Conservation (phyloP, 2,329 filamentous ascomycete species). For the Trichoderma aggressivum region DNA sequence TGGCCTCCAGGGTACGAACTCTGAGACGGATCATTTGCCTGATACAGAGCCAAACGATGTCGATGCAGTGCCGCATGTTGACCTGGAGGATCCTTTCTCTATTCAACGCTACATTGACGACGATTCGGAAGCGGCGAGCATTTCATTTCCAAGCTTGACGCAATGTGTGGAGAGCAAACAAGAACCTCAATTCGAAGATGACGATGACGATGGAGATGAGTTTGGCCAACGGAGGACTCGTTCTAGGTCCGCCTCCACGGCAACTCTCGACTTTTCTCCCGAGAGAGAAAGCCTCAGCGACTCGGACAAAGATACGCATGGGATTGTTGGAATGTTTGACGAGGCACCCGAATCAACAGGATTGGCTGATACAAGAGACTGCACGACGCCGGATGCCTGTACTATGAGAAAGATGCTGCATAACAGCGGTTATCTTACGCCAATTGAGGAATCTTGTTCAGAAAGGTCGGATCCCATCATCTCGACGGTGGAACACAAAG, state of each 20-base stretch:
- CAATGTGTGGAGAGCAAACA: not conserved
- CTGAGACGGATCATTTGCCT: not conserved
- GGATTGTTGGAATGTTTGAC: not conserved
- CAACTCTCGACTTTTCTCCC: not conserved
- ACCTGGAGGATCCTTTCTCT: not conserved
- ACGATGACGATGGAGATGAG: not conserved
- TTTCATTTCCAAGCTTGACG: not conserved
- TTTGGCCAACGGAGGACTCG: not conserved
- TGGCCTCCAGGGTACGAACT: not conserved
- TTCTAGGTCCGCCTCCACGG: not conserved
- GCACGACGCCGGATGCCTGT: not conserved
- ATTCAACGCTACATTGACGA: not conserved
- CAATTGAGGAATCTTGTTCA: not conserved
- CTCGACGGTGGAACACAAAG: not conserved
- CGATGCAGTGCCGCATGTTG: not conserved
- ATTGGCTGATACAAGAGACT: not conserved
- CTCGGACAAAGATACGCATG: not conserved
- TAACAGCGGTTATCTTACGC: not conserved
- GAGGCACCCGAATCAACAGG: too few relatives aligned
- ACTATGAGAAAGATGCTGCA: not conserved
- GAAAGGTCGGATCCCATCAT: not conserved
- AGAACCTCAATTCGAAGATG: not conserved
- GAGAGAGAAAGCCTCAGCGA: not conserved
- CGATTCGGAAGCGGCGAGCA: not conserved
- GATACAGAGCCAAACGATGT: too few relatives aligned